Evolutionary conservation across 192 early-diverging fungal genomes (phyloP).

Genomic region (Bifiguratus adelaidae): DNA sequence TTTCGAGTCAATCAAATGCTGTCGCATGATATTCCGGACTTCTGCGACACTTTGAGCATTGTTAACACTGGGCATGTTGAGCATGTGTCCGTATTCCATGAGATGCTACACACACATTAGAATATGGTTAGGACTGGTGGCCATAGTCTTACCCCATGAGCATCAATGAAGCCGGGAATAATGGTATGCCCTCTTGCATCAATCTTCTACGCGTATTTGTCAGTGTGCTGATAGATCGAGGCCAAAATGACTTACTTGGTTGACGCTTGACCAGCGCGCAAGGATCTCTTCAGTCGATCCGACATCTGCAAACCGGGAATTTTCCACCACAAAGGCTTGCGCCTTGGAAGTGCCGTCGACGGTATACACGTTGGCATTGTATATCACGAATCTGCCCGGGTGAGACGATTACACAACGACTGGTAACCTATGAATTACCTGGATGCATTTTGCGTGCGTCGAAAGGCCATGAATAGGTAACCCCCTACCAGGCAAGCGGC

Average conservation of each 20-base stretch:
- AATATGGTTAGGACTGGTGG: not conserved
- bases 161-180: conserved; percentile 39
- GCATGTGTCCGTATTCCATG: conserved; percentile 15
- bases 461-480: too few species aligned
- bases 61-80: not conserved
- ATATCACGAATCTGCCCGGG: conserved; percentile 15
- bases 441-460: too few species aligned
- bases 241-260: not conserved
- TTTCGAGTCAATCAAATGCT: not conserved
- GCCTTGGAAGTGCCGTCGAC: conserved; percentile 15
- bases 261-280: conserved; percentile 1
- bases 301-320: conserved; percentile 26
- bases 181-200: conserved; percentile 15
- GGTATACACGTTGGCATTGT: conserved; percentile 29
- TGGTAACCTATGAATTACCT: too few species aligned
- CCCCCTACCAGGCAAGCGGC: too few species aligned
- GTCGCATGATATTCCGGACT: not conserved
- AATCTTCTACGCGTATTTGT: conserved; percentile 5
- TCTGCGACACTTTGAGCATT: not conserved
- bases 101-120: conserved; percentile 29
- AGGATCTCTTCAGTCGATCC: conserved; percentile 8
- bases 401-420: too few species aligned
- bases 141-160: conserved; percentile 25
- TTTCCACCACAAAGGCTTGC: conserved; percentile 23
- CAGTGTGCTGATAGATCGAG: not conserved